Base-by-base conservation (phyloP, 2,329 filamentous ascomycete species). In the Sclerotinia nivalis region DNA sequence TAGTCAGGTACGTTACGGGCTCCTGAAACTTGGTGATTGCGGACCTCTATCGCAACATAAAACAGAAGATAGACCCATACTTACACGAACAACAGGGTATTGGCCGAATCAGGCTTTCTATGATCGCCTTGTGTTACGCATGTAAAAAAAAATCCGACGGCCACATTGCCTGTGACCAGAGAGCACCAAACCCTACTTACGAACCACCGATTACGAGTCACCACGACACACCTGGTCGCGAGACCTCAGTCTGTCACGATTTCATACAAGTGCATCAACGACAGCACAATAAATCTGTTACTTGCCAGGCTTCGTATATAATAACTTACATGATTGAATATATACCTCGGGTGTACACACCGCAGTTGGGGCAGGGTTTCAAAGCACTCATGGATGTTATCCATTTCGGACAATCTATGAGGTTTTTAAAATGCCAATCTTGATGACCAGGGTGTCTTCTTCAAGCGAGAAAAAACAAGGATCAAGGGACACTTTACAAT, bases 1-100 rank as follows among this genome's bases (percentile, higher is more conserved):
- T 99, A 85, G 95, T 97, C 79, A 96, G 96, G 94, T 79, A 78
- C 74, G 77, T 78, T 69, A 72, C 50, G 37, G 47, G 22, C 22
- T 52, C 34, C 37, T 60, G n/a, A 37, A 55, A 49, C 18, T 49
- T 45, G 47, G 59, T 59, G 47, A 54, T 65, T 37, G 25, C 61
- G 20, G 28, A 70, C n/a, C 43, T 66, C 68, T 66, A n/a, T 25
- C n/a, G 10, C 31, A 52, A 49, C 28, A 37, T 31, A 22, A 43
- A 45, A 49, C n/a, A 54, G 68, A 58, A 56, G 49, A 22, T 72
- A 73, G 72, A 75, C 71, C 74, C 66, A 72, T 75, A 70, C 73
- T 77, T 75, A 73, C 76, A 72, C 66, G 45, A 66, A 73, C 71
- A 75, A 75, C 78, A 88, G 86, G 81, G 86, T 88, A 70, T 79